These are phyloP conservation scores for Suhomyces anneliseae DNA, from an alignment of 1,139 yeast genomes.

Conservation along the genomic window DNA sequence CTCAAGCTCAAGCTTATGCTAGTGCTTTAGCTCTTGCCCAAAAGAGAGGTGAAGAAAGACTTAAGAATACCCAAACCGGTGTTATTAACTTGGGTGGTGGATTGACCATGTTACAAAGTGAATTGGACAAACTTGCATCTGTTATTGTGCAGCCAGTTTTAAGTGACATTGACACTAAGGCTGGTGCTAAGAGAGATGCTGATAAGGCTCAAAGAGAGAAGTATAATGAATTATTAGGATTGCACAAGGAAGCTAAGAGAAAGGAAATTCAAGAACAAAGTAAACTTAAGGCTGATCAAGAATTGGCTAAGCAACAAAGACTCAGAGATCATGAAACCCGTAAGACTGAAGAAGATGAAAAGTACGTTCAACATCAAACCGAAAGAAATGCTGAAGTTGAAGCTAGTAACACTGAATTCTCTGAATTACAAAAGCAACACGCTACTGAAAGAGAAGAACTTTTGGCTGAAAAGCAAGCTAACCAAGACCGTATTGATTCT, in stretches of 20 bases:
- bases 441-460: constrained; percentile 41
- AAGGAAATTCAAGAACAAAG: constrained; percentile 52
- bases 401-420: constrained; percentile 36
- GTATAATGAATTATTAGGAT: constrained; percentile 33
- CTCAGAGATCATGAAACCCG: constrained; percentile 38
- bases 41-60: constrained; percentile 57
- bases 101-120: constrained; percentile 69
- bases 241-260: constrained; percentile 49
- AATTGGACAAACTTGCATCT: constrained; percentile 80
- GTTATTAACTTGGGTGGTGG: constrained; percentile 89
- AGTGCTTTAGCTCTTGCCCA: constrained; percentile 66
- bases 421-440: constrained; percentile 32
- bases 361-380: constrained; percentile 31
- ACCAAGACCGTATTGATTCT: constrained; percentile 41
- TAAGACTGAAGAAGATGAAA: constrained; percentile 41
- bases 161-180: constrained; percentile 69
- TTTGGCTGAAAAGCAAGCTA: constrained; percentile 38
- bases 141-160: constrained; percentile 84
- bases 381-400: constrained; percentile 41
- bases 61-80: constrained; percentile 47
- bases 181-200: constrained; percentile 65
- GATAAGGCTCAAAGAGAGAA: constrained; percentile 44
- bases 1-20: constrained; percentile 47
- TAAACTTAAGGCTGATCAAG: constrained; percentile 41
- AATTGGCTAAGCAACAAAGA: constrained; percentile 41